Conservation (phyloP, 2,329 filamentous ascomycete genomes). For the Dactylellina sp. region DNA sequence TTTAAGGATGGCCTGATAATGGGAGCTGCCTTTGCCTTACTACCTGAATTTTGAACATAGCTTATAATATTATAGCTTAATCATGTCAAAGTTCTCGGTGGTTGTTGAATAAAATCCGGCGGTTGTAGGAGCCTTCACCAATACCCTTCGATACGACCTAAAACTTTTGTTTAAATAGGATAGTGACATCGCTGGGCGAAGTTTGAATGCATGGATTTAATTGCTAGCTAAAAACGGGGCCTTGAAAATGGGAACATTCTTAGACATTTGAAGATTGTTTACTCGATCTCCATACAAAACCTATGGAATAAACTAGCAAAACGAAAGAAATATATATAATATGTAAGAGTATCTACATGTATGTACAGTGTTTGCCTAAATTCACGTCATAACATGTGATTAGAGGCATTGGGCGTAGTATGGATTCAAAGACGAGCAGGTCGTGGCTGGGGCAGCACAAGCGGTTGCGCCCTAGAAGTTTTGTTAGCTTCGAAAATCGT, state of each 20-base stretch:
- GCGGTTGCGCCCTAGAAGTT: conserved; percentile 34
- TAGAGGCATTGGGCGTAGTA: conserved; percentile 47
- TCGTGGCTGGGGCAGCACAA: conserved; percentile 37
- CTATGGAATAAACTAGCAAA: no score
- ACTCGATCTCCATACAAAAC: no score
- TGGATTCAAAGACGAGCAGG: conserved; percentile 29
- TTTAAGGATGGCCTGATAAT: not conserved
- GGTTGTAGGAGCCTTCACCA: no score
- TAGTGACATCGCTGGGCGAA: no score
- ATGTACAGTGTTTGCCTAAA: conserved; percentile 4
- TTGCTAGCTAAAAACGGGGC: no score
- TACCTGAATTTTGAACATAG: conserved; percentile 3
- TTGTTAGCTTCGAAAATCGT: conserved; percentile 2
- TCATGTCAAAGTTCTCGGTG: not conserved
- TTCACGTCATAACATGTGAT: not conserved
- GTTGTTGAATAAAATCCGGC: not conserved
- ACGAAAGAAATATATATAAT: conserved; percentile 3
- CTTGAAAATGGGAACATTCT: no score
- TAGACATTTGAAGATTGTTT: no score
- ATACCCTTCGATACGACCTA: no score
- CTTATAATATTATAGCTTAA: not conserved
- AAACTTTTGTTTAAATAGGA: no score
- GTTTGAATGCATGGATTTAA: no score
- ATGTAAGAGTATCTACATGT: conserved; percentile 29
- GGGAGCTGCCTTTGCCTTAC: not conserved